These are phyloP conservation scores for Larix sibirica DNA, from an alignment of 83 land plant species.

Conservation along the genomic window DNA sequence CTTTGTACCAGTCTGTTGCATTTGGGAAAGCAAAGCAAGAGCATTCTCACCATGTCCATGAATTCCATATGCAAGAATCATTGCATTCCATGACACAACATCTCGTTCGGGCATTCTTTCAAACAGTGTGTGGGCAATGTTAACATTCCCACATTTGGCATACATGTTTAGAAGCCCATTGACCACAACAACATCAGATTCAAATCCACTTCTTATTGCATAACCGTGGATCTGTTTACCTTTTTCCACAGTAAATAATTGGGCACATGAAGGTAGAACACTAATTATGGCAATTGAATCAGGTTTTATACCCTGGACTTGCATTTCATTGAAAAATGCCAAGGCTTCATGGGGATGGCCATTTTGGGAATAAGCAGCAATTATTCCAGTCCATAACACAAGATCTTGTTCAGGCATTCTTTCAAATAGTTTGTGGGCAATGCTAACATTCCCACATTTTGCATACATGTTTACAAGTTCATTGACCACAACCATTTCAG, in stretches of 20 bases:
- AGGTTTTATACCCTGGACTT: constrained; percentile 27
- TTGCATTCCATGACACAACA: constrained; percentile 65
- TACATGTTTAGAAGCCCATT: constrained; percentile 56
- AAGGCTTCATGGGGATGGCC: constrained; percentile 35
- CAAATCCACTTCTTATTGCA: constrained; percentile 16
- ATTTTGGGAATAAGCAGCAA: constrained; percentile 26
- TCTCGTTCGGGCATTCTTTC: constrained; percentile 34
- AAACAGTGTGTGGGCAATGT: constrained; percentile 37
- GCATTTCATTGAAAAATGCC: constrained; percentile 53
- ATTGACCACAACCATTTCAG: constrained; percentile 54
- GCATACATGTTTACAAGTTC: constrained; percentile 43
- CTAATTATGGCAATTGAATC: constrained; percentile 42
- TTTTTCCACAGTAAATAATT: constrained; percentile 26
- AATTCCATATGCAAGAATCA: constrained; percentile 20
- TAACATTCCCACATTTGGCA: constrained; percentile 39
- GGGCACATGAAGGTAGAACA: constrained; percentile 47
- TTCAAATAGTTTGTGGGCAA: too few relatives aligned
- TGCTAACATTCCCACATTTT: background rate
- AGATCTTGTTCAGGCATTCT: too few relatives aligned
- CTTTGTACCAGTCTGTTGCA: too few relatives aligned
- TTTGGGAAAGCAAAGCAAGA: too few relatives aligned
- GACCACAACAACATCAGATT: constrained; percentile 38
- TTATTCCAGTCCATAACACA: too few relatives aligned
- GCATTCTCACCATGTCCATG: too few relatives aligned
- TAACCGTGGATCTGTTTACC: constrained; percentile 53